Evolutionary conservation across 768 basidiomycete genomes (phyloP).

Genomic region (Agrocybe praecox): DNA sequence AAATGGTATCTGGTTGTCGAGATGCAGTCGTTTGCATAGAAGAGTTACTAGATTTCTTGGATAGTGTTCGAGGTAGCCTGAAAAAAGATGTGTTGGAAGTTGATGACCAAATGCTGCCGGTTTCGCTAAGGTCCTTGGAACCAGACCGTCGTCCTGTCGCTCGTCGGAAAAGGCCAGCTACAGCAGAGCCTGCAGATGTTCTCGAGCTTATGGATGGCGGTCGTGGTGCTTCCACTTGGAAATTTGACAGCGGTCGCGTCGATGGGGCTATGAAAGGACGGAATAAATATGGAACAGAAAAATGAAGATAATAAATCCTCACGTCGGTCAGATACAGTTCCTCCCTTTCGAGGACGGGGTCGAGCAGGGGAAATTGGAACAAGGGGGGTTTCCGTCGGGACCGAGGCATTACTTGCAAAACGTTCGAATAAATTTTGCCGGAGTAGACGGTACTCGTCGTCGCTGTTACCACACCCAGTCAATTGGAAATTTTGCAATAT

Average conservation of each 20-base stretch:
- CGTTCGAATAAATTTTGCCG: slow-evolving; percentile 86
- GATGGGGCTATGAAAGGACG: slow-evolving; percentile 23
- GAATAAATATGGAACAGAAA: neutral
- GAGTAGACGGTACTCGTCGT: slow-evolving; percentile 84
- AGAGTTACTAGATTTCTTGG: slow-evolving; percentile 52
- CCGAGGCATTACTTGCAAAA: slow-evolving; percentile 56
- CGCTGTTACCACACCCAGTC: slow-evolving; percentile 42
- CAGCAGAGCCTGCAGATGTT: slow-evolving; percentile 51
- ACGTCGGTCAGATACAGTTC: slow-evolving; percentile 33
- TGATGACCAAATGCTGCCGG: slow-evolving; percentile 46
- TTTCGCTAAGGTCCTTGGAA: slow-evolving; percentile 48
- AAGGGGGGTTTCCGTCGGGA: slow-evolving; percentile 65
- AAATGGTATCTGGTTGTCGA: slow-evolving; percentile 39
- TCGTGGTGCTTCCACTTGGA: slow-evolving; percentile 41
- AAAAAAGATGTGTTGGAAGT: slow-evolving; percentile 40
- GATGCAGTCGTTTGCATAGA: slow-evolving; percentile 49
- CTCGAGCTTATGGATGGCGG: slow-evolving; percentile 57
- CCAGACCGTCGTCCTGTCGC: slow-evolving; percentile 41
- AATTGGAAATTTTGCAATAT: neutral
- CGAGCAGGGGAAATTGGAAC: slow-evolving; percentile 54
- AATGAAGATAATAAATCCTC: slow-evolving; percentile 20
- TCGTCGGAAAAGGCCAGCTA: slow-evolving; percentile 55
- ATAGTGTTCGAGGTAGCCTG: slow-evolving; percentile 37
- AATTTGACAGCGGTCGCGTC: slow-evolving; percentile 39
- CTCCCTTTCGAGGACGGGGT: slow-evolving; percentile 29